phyloP scores from a whole-genome alignment of 495 filamentous ascomycete species.

The Cercophora samala region DNA sequence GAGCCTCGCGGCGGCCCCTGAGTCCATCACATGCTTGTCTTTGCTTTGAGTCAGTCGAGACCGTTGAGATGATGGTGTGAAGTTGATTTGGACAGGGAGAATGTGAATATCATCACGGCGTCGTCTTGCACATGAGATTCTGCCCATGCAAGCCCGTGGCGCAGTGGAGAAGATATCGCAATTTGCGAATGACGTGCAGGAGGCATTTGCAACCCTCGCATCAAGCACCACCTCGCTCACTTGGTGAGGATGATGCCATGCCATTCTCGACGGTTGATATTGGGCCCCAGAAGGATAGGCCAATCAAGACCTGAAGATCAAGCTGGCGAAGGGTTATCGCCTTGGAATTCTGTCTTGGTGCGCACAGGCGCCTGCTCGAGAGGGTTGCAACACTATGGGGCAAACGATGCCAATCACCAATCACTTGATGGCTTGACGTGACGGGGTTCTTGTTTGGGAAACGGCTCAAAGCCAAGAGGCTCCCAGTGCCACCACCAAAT shows the following conservation, averaged over 20 bases:
- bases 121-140: conserved; percentile 13
- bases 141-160: conserved; percentile 12
- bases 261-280: background rate
- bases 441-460: conserved; percentile 5
- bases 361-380: background rate
- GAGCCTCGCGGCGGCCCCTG: background rate
- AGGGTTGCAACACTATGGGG: conserved; percentile 10
- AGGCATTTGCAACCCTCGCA: background rate
- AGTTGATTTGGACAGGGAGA: background rate
- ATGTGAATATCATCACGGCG: conserved; percentile 5
- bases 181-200: conserved; percentile 1
- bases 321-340: background rate
- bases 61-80: conserved; percentile 9
- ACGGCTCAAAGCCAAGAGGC: background rate
- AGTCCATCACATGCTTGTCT: conserved; percentile 13
- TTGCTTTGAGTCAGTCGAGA: background rate
- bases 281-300: conserved; percentile 10
- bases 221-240: background rate
- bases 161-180: background rate
- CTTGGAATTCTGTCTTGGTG: conserved; percentile 11
- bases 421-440: conserved; percentile 4
- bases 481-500: conserved; percentile 16
- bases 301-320: conserved; percentile 7
- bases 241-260: no score
- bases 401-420: background rate